Conservation (phyloP, 495 filamentous ascomycete species). For the Cercophora sp. region DNA sequence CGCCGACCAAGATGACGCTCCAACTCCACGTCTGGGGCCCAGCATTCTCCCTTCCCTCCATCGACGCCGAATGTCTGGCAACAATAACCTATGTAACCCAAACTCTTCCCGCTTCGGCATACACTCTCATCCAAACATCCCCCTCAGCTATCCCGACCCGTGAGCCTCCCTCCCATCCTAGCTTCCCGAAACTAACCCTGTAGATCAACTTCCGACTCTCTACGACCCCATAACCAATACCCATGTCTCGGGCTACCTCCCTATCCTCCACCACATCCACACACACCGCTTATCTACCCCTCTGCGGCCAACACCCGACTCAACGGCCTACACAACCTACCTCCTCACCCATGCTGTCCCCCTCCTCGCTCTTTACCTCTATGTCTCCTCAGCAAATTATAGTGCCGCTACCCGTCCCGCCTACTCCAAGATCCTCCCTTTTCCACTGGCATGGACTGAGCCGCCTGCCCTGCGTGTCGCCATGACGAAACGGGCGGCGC, state of each 20-base stretch:
- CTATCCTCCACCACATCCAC: conserved; percentile 40
- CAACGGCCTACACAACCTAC: conserved; percentile 71
- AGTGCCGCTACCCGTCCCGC: conserved; percentile 65
- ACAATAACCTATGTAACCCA: conserved; percentile 66
- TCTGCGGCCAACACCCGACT: conserved; percentile 52
- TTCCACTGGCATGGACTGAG: conserved; percentile 78
- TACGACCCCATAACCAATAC: conserved; percentile 49
- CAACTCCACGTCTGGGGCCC: conserved; percentile 90
- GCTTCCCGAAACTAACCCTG: not conserved
- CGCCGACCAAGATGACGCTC: not conserved
- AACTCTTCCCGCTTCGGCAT: conserved; percentile 54
- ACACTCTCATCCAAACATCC: conserved; percentile 72
- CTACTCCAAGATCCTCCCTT: conserved; percentile 70
- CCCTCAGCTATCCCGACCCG: conserved; percentile 70
- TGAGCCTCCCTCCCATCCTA: conserved; percentile 39
- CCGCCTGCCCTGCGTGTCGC: conserved; percentile 62
- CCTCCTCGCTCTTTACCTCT: conserved; percentile 77
- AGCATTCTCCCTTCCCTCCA: conserved; percentile 79
- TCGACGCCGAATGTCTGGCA: conserved; percentile 84
- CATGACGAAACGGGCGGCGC: conserved; percentile 65
- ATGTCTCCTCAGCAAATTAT: conserved; percentile 85
- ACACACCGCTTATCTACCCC: too few relatives aligned
- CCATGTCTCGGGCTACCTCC: conserved; percentile 69
- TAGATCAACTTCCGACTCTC: conserved; percentile 74
- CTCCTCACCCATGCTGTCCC: conserved; percentile 59